phyloP scores from a whole-genome alignment of 2,329 filamentous ascomycete genomes.

The Talaromyces sp. region DNA sequence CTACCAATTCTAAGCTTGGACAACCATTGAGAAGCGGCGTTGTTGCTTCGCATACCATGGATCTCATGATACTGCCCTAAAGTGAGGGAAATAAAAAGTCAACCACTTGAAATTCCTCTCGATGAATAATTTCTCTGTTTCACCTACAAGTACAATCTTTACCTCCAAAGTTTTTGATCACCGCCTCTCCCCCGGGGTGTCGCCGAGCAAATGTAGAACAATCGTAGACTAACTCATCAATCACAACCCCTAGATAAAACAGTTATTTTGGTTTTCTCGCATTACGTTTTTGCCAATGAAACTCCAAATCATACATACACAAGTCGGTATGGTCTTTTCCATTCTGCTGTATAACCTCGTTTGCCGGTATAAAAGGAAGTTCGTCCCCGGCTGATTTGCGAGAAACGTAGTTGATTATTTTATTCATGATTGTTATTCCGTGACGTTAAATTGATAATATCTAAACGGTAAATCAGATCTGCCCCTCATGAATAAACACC shows the following conservation, averaged over 20 bases:
- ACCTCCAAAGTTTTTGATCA: constrained; percentile 24
- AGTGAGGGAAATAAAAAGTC: not conserved
- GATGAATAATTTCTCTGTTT: not conserved
- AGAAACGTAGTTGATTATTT: constrained; percentile 20
- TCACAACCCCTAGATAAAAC: constrained; percentile 20
- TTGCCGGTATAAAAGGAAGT: not conserved
- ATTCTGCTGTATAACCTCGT: not conserved
- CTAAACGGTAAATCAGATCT: not conserved
- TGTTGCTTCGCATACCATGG: constrained; percentile 16
- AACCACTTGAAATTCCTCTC: constrained; percentile 13
- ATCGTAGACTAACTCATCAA: constrained; percentile 26
- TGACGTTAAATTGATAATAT: not conserved
- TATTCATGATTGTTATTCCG: not conserved
- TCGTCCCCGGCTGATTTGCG: constrained; percentile 19
- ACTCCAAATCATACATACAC: not conserved
- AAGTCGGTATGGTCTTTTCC: not conserved
- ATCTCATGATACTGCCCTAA: constrained; percentile 14
- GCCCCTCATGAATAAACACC: not conserved
- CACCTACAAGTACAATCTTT: constrained; percentile 29
- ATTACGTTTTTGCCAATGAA: not conserved
- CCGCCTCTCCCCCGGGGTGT: constrained; percentile 24
- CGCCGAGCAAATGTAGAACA: constrained; percentile 20
- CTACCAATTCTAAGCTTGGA: constrained; percentile 16
- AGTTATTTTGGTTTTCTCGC: not conserved
- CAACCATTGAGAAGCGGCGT: constrained; percentile 9